A percentile compares a stretch with the other conserved stretches of the same genome.
Conservation (phyloP, 2,329 filamentous ascomycete species). For the Cyphellophora attinorum region DNA sequence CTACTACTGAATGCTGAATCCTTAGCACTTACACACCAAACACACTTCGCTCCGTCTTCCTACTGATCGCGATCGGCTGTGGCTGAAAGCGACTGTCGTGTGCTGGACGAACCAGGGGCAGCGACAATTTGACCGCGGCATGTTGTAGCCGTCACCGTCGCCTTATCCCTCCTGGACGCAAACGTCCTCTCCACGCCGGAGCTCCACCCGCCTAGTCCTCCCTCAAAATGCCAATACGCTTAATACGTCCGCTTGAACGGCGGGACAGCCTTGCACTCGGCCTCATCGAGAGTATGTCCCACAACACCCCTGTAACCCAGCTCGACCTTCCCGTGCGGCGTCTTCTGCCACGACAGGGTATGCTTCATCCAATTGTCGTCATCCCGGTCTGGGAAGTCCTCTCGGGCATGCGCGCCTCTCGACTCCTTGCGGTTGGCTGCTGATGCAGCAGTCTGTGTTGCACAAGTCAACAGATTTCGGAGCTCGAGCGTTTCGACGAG, state of each 20-base stretch:
- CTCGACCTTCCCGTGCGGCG: conserved; percentile 78
- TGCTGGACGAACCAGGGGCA: too few species aligned
- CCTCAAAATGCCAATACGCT: too few species aligned
- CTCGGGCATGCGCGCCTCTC: conserved; percentile 89
- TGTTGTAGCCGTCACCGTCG: too few species aligned
- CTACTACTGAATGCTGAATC: too few species aligned
- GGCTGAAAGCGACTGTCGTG: too few species aligned
- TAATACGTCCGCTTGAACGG: conserved; percentile 71
- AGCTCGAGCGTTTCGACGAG: conserved; percentile 93
- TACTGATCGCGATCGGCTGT: too few species aligned
- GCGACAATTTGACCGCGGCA: too few species aligned
- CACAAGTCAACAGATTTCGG: conserved; percentile 91
- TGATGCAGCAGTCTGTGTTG: conserved; percentile 74
- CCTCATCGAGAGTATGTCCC: conserved; percentile 77
- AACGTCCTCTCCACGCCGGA: too few species aligned
- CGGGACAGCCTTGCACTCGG: conserved; percentile 90
- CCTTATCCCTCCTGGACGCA: too few species aligned
- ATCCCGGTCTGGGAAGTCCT: conserved; percentile 92
- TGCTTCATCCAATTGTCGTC: conserved; percentile 99
- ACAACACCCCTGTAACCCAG: conserved; percentile 79
- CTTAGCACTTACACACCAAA: too few species aligned
- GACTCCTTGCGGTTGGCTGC: conserved; percentile 95
- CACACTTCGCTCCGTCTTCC: too few species aligned
- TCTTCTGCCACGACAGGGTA: conserved; percentile 90
- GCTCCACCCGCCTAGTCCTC: too few species aligned